Percentiles rank a stretch among this genome's conserved stretches.
Evolutionary conservation across 768 basidiomycete genomes (phyloP).

Genomic region (Strobilomyces dryophilus): DNA sequence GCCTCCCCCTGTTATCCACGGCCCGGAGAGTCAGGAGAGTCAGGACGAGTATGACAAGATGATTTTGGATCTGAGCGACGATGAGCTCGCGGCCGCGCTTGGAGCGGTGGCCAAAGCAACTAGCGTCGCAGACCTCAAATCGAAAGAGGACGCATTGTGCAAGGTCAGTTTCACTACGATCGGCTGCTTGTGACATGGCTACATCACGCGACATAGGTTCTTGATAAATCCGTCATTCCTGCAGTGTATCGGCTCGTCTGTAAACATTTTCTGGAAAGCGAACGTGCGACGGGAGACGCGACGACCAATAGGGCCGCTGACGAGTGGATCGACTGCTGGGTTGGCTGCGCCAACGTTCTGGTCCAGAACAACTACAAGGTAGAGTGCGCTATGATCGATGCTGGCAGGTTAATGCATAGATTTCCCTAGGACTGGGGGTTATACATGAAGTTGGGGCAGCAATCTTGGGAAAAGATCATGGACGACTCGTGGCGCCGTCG

Average conservation of each 20-base stretch:
- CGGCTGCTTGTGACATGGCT: not conserved
- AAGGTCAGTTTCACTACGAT: conserved; percentile 36
- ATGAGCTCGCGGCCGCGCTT: conserved; percentile 52
- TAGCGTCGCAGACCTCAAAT: conserved; percentile 28
- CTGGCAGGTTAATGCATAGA: not conserved
- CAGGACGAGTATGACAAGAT: conserved; percentile 70
- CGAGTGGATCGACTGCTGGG: conserved; percentile 68
- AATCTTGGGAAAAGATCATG: conserved; percentile 54
- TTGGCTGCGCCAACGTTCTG: conserved; percentile 61
- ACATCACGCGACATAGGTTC: conserved; percentile 34
- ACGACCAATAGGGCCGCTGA: conserved; percentile 39
- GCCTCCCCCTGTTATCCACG: conserved; percentile 25
- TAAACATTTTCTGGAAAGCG: conserved; percentile 39
- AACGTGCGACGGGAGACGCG: conserved; percentile 15
- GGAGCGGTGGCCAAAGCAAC: conserved; percentile 31
- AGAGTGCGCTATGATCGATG: conserved; percentile 1
- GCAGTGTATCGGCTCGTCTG: conserved; percentile 54
- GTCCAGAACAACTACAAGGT: conserved; percentile 50
- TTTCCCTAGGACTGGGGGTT: conserved; percentile 53
- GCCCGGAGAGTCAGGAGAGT: conserved; percentile 57
- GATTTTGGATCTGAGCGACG: conserved; percentile 60
- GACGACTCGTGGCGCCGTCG: conserved; percentile 49
- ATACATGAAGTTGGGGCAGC: conserved; percentile 49
- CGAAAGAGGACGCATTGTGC: conserved; percentile 46
- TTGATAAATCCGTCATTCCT: conserved; percentile 46